These are phyloP conservation scores for Aquilaria sinensis DNA, from an alignment of 345 rosid species.

Conservation along the genomic window DNA sequence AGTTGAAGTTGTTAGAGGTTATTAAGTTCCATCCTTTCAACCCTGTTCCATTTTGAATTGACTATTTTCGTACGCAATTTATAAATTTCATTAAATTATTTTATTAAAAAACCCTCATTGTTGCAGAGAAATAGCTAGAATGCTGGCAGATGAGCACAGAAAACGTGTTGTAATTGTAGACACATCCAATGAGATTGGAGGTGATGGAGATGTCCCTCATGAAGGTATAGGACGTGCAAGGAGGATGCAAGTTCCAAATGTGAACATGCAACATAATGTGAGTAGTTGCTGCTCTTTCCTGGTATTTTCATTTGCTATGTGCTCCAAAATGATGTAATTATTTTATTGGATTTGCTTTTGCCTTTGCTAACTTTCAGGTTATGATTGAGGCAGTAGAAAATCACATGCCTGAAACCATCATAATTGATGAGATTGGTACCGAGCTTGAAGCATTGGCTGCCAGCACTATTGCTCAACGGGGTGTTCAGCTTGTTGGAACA, in stretches of 20 bases:
- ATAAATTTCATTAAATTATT: not conserved
- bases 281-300: slow-evolving; percentile 15
- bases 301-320: not conserved
- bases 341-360: slow-evolving; percentile 1
- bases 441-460: slow-evolving; percentile 98
- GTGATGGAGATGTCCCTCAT: slow-evolving; percentile 95
- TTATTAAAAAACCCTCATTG: slow-evolving; percentile 7
- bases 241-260: slow-evolving; percentile 99
- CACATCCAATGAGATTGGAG: slow-evolving; percentile 94
- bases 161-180: slow-evolving; percentile 88
- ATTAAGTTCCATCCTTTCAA: not conserved
- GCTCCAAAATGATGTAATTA: not conserved
- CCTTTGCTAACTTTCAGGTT: slow-evolving; percentile 39
- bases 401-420: slow-evolving; percentile 94
- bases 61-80: not conserved
- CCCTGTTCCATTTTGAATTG: not conserved
- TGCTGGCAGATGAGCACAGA: slow-evolving; percentile 87
- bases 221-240: slow-evolving; percentile 90
- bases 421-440: slow-evolving; percentile 93
- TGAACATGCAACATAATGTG: slow-evolving; percentile 85
- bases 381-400: slow-evolving; percentile 99
- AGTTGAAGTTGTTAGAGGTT: not conserved
- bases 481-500: slow-evolving; percentile 95
- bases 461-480: slow-evolving; percentile 95
- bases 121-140: slow-evolving; percentile 77